Evolutionary conservation across 208 protist species (phyloP).

Genomic region (Trypanosoma congolense): DNA sequence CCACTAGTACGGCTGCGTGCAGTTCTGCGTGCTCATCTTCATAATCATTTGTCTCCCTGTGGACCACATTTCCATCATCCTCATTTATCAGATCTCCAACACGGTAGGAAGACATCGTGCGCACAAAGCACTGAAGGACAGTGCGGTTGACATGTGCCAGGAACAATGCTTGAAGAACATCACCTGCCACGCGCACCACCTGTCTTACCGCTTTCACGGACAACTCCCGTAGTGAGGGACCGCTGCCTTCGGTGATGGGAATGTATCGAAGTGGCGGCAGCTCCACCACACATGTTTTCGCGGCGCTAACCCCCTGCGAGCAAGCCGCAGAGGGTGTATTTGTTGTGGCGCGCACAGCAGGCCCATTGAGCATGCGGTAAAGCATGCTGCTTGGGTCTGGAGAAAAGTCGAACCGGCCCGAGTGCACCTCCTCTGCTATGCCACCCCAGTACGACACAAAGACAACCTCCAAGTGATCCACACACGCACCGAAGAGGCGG

Average conservation of each 20-base stretch:
- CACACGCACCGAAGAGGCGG: conserved; percentile 45
- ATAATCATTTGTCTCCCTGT: neutral
- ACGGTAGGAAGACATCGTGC: conserved; percentile 51
- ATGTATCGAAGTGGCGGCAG: conserved; percentile 16
- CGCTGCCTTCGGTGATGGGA: conserved; percentile 16
- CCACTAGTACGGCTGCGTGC: conserved; percentile 69
- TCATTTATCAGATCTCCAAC: conserved; percentile 27
- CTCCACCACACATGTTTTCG: conserved; percentile 4
- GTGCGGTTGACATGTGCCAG: conserved; percentile 67
- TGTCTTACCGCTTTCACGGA: conserved; percentile 58
- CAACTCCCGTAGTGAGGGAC: conserved; percentile 48
- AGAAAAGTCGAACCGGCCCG: conserved; percentile 16
- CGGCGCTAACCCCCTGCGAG: neutral
- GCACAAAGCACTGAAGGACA: conserved; percentile 53
- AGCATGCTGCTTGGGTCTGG: conserved; percentile 11
- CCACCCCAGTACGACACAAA: conserved; percentile 82
- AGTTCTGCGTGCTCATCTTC: conserved; percentile 62
- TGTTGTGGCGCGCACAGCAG: conserved; percentile 4
- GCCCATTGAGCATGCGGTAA: conserved; percentile 22
- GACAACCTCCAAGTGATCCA: conserved; percentile 64
- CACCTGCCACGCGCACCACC: conserved; percentile 44
- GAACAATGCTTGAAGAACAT: conserved; percentile 53
- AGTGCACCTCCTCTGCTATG: conserved; percentile 29
- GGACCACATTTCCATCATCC: conserved; percentile 3
- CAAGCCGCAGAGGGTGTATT: neutral